Conservation (phyloP, 2,329 filamentous ascomycete genomes). For the Phyllosticta ampelicida region DNA sequence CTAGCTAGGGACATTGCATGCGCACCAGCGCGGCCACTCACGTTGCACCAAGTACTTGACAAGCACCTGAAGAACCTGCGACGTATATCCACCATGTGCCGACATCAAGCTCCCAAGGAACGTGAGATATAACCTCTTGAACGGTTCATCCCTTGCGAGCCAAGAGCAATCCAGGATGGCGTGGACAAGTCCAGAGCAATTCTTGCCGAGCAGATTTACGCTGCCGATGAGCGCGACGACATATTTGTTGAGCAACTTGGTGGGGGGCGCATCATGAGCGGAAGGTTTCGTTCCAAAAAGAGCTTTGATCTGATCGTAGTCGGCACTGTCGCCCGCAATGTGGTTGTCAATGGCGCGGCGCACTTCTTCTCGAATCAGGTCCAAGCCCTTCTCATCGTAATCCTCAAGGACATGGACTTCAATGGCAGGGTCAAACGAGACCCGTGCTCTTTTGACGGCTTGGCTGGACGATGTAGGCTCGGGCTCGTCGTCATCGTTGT, state of each 20-base stretch:
- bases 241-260: conserved; percentile 45
- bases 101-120: conserved; percentile 59
- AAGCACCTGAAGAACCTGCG: conserved; percentile 65
- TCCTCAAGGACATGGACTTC: conserved; percentile 36
- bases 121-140: conserved; percentile 45
- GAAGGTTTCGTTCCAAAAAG: conserved; percentile 40
- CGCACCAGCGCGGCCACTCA: conserved; percentile 23
- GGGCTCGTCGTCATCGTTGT: conserved; percentile 21
- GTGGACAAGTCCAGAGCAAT: conserved; percentile 47
- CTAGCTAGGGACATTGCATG: background rate
- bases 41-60: conserved; percentile 61
- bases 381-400: conserved; percentile 42
- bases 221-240: conserved; percentile 48
- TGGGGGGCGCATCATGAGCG: conserved; percentile 40
- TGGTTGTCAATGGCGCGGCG: conserved; percentile 46
- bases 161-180: conserved; percentile 49
- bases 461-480: conserved; percentile 17
- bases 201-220: conserved; percentile 44
- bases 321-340: conserved; percentile 41
- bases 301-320: conserved; percentile 46
- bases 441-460: conserved; percentile 35
- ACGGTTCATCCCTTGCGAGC: conserved; percentile 50
- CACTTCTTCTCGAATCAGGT: conserved; percentile 51
- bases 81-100: conserved; percentile 69
- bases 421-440: conserved; percentile 39